These are phyloP conservation scores for Lecanicillium sp. DNA, from an alignment of 2,329 filamentous ascomycete genomes.

Conservation along the genomic window DNA sequence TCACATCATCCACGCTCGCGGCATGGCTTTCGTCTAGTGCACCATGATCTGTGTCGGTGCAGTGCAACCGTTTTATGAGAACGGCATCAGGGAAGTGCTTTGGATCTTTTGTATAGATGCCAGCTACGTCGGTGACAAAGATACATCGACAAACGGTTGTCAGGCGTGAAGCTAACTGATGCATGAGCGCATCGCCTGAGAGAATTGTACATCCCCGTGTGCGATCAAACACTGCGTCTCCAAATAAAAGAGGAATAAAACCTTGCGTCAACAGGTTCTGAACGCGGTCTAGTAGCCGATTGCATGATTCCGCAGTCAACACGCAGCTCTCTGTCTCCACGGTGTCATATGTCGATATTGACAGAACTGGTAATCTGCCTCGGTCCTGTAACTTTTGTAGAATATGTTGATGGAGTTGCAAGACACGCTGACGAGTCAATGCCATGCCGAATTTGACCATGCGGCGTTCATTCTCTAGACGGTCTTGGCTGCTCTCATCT, in stretches of 20 bases:
- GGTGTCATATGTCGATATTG: constrained; percentile 8
- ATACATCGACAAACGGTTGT: constrained; percentile 1
- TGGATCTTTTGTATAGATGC: constrained; percentile 7
- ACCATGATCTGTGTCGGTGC: not conserved
- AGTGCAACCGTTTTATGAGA: constrained; percentile 1
- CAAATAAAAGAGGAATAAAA: constrained; percentile 7
- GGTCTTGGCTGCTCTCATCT: not conserved
- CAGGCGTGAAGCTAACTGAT: constrained; percentile 4
- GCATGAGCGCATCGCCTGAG: constrained; percentile 8
- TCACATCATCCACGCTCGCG: constrained; percentile 6
- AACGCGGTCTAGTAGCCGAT: constrained; percentile 1
- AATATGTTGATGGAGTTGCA: constrained; percentile 5
- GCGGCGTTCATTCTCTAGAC: too few relatives aligned
- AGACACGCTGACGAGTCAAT: constrained; percentile 6
- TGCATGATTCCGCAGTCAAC: not conserved
- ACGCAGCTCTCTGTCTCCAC: constrained; percentile 4
- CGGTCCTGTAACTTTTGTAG: constrained; percentile 3
- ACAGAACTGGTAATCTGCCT: constrained; percentile 4
- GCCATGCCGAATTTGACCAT: constrained; percentile 9
- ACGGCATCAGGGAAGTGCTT: constrained; percentile 1
- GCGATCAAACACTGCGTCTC: constrained; percentile 7
- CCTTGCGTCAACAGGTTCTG: constrained; percentile 1
- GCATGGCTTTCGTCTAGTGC: not conserved
- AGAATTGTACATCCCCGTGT: constrained; percentile 3
- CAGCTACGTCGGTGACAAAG: constrained; percentile 7